Evolutionary conservation across 805 yeast species (phyloP).

Genomic region (Wickerhamiella hasegawae): DNA sequence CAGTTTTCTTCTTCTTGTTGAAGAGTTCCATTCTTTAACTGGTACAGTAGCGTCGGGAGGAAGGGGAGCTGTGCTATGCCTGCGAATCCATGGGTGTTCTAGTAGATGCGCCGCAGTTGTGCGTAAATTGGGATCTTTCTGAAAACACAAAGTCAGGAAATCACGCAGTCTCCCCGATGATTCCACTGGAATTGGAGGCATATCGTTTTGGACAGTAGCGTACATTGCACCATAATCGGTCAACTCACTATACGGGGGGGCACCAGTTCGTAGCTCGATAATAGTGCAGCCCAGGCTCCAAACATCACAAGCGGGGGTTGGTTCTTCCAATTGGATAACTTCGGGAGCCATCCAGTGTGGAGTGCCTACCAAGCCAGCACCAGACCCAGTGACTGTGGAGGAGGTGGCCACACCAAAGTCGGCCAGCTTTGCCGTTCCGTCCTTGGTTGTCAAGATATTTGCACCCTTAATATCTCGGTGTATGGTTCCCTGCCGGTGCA

Average conservation of each 20-base stretch:
- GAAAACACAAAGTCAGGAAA: conserved; percentile 52
- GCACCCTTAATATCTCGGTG: conserved; percentile 72
- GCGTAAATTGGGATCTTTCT: conserved; percentile 48
- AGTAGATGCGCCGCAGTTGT: conserved; percentile 38
- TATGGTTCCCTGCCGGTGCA: conserved; percentile 59
- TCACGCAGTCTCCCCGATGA: conserved; percentile 31
- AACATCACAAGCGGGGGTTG: conserved; percentile 70
- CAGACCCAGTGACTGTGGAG: conserved; percentile 7
- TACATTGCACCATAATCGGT: conserved; percentile 68
- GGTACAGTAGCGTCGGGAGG: conserved; percentile 17
- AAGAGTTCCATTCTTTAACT: conserved; percentile 19
- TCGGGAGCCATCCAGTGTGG: conserved; percentile 99
- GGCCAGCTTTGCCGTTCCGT: conserved; percentile 52
- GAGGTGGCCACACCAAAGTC: conserved; percentile 63
- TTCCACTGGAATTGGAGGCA: conserved; percentile 48
- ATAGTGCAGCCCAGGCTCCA: conserved; percentile 91
- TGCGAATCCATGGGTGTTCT: conserved; percentile 44
- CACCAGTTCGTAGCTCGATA: conserved; percentile 68
- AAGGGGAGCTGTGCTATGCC: conserved; percentile 6
- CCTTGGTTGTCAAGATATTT: conserved; percentile 44
- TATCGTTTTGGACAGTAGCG: conserved; percentile 63
- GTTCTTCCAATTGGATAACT: conserved; percentile 54
- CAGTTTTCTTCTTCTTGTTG: conserved; percentile 6
- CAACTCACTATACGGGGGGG: conserved; percentile 72
- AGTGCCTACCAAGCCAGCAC: conserved; percentile 47